phyloP scores from a whole-genome alignment of 306 rosid species.

The Cucumis sativus region Cucumber_9930_V3 NC_026658.2:3051501-3052000 shows the following conservation, averaged over 20 bases:
- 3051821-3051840: neutral
- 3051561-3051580: too few species aligned
- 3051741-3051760: neutral
- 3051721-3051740: neutral
- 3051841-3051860: neutral
- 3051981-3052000: neutral
- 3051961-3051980: neutral
- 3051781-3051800: neutral
- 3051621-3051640: too few species aligned
- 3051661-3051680: neutral
- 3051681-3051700: neutral
- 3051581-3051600: too few species aligned
- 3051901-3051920: conserved; percentile 1
- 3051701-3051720: neutral
- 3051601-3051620: too few species aligned
- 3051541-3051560: too few species aligned
- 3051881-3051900: neutral
- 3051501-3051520: too few species aligned
- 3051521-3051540: too few species aligned
- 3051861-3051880: neutral
- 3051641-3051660: neutral
- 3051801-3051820: neutral
- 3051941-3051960: neutral
- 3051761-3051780: neutral
- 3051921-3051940: conserved; percentile 3